Conservation (phyloP, 1,139 yeast genomes). For the Suhomyces taliae region DNA sequence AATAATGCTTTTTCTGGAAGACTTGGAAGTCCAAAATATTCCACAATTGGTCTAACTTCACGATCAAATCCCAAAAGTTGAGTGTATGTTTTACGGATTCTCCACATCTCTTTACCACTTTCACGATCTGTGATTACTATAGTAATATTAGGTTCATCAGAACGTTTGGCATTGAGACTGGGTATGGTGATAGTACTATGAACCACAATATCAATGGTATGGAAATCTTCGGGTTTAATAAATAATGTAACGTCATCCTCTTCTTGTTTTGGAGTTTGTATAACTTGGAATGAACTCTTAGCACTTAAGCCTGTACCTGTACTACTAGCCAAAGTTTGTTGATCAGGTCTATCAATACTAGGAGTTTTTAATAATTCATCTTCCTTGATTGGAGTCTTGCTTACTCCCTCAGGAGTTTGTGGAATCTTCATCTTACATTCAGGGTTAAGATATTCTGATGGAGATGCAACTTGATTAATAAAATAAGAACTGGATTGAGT, state of each 20-base stretch:
- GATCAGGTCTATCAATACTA: constrained; percentile 8
- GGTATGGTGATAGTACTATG: constrained; percentile 55
- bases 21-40: constrained; percentile 63
- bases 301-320: background rate
- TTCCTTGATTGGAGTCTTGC: constrained; percentile 3
- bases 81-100: constrained; percentile 58
- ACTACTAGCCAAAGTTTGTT: constrained; percentile 12
- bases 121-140: constrained; percentile 61
- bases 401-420: constrained; percentile 13
- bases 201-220: constrained; percentile 59
- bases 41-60: constrained; percentile 54
- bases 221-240: constrained; percentile 66
- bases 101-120: constrained; percentile 68
- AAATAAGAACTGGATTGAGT: constrained; percentile 17
- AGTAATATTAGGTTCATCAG: constrained; percentile 61
- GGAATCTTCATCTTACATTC: constrained; percentile 13
- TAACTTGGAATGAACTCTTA: constrained; percentile 25
- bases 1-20: constrained; percentile 58
- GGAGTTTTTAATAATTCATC: constrained; percentile 16
- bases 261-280: constrained; percentile 26
- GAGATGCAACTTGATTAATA: constrained; percentile 8
- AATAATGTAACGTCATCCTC: constrained; percentile 42
- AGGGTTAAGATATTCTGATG: constrained; percentile 1
- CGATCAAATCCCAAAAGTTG: constrained; percentile 59
- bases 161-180: constrained; percentile 28